phyloP scores from a whole-genome alignment of 257 asterid genomes.

The Ehretia macrophylla region DNA sequence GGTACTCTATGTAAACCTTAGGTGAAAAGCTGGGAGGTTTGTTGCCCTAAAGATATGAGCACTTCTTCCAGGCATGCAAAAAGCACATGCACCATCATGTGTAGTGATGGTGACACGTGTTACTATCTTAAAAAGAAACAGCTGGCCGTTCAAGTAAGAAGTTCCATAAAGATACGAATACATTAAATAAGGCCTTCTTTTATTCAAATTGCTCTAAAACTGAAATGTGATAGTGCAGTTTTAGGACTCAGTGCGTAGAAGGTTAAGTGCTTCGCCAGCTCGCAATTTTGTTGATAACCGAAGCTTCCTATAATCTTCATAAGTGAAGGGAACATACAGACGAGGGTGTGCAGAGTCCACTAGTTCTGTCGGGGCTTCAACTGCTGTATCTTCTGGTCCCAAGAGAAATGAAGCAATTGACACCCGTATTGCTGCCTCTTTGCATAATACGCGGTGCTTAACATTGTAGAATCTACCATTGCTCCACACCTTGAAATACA shows the following conservation, averaged over 20 bases:
- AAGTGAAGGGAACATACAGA: conserved; percentile 23
- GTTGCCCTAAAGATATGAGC: too few species aligned
- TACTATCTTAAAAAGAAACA: too few species aligned
- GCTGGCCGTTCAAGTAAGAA: too few species aligned
- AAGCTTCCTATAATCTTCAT: conserved; percentile 23
- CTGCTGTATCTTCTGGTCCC: conserved; percentile 24
- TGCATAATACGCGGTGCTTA: conserved; percentile 34
- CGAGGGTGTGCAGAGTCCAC: conserved; percentile 23
- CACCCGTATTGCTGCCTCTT: conserved; percentile 19
- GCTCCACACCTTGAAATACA: conserved; percentile 30
- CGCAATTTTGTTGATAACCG: conserved; percentile 18
- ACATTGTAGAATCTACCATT: conserved; percentile 32
- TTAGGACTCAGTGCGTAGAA: conserved; percentile 7
- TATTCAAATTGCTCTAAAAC: too few species aligned
- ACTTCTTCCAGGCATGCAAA: too few species aligned
- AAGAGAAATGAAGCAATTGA: conserved; percentile 32
- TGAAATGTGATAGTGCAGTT: background rate
- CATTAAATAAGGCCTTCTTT: too few species aligned
- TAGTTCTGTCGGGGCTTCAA: conserved; percentile 26
- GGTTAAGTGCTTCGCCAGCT: conserved; percentile 27
- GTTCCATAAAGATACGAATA: too few species aligned
- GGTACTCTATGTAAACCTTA: too few species aligned
- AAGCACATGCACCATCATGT: too few species aligned
- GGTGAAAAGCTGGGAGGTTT: too few species aligned
- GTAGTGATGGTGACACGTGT: too few species aligned